These are phyloP conservation scores for Hydrangea macrophylla DNA, from an alignment of 148 eudicot genomes.

Conservation along the genomic window DNA sequence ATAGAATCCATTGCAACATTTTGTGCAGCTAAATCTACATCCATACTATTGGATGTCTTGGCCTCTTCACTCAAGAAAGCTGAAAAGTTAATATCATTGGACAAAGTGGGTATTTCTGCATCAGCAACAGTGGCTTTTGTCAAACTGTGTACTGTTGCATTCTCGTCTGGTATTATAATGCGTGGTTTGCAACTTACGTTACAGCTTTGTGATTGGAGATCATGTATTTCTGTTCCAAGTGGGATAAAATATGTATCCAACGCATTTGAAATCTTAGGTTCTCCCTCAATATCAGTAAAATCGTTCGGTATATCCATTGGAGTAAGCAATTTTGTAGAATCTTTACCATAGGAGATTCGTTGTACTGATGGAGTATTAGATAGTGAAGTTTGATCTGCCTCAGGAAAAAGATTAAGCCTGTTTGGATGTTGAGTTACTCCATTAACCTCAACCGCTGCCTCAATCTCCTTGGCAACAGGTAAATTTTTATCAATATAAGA, in stretches of 20 bases:
- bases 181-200: conserved; percentile 18
- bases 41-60: conserved; percentile 3
- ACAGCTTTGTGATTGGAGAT: conserved; percentile 18
- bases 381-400: conserved; percentile 12
- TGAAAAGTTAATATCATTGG: conserved; percentile 15
- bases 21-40: conserved; percentile 20
- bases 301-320: conserved; percentile 15
- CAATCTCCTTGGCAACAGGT: conserved; percentile 18
- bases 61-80: conserved; percentile 13
- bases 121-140: conserved; percentile 13
- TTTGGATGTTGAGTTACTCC: conserved; percentile 18
- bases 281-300: conserved; percentile 18
- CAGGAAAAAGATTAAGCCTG: conserved; percentile 8
- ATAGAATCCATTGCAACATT: conserved; percentile 17
- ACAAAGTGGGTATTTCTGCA: conserved; percentile 16
- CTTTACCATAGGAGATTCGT: conserved; percentile 17
- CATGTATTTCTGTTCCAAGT: conserved; percentile 13
- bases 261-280: conserved; percentile 19
- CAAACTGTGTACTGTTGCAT: conserved; percentile 2
- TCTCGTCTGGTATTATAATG: conserved; percentile 14
- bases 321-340: conserved; percentile 11
- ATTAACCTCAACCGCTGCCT: conserved; percentile 11
- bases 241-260: conserved; percentile 22
- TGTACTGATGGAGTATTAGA: conserved; percentile 12
- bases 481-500: conserved; percentile 23